Evolutionary conservation across 805 yeast genomes (phyloP), one percentile per base, ranked within the genome.

Genomic region (Metschnikowia baotianmanensis): DNA sequence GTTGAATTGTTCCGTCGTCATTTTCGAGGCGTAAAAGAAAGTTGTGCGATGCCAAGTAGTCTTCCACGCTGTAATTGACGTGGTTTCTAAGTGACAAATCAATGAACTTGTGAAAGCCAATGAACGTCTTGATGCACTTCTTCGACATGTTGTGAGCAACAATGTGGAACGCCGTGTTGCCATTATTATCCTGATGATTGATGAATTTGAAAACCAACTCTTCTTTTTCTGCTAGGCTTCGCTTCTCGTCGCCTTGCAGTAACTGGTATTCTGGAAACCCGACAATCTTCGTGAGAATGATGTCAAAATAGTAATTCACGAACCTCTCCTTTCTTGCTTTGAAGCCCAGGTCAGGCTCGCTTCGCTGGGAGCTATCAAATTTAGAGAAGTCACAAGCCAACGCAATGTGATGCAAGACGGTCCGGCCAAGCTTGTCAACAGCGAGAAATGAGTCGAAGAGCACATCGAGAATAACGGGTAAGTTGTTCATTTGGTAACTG

Each of bases 161-260:
- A 41, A 93, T 86, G 57, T 90, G 95, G 45, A 93, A 70, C 34
- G 96, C 90, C 0, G 99, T 93, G 59, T 93, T 96, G 19, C 99
- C 99, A 55, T 90, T 90, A 40, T 80, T 71, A 64, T 93, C 99
- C 48, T 83, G 86, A n/a, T 85, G 84, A 58, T 93, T 91, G 38
- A 91, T 82, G 52, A 93, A 65, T 38, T 67, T 62, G 21, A 51
- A 45, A 13, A 76, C 68, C 15, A 66, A 42, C 20, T 61, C 59
- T 33, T 57, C 55, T 13, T 56, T 51, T 25, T 53, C 59, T 16
- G 50, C 52, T 15, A 38, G 23, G 11, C 30, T 40, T 19, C 44
- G 38, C 9, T 28, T 44, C 33, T 51, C 40, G 17, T 50, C 40
- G 11, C 46, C 53, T 17, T 37, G 43, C 44, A 45, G 53, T 13